These are phyloP conservation scores for Podospora australis DNA, from an alignment of 495 filamentous ascomycete species.

Conservation along the genomic window DNA sequence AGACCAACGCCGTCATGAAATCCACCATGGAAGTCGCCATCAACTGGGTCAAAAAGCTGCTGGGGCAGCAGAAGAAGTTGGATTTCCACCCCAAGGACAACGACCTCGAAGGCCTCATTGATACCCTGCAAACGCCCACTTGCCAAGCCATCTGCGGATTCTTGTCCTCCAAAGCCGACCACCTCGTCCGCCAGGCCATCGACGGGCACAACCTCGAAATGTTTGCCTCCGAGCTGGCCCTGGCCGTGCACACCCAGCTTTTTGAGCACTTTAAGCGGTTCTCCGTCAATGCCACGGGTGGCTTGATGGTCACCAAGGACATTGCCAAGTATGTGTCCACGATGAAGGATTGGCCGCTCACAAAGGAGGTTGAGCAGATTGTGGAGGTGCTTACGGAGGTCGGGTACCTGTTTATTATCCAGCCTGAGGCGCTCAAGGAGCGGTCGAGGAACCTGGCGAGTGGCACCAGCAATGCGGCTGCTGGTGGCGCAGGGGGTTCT, in stretches of 20 bases:
- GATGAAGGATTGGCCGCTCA: slow-evolving; percentile 70
- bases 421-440: slow-evolving; percentile 79
- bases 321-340: slow-evolving; percentile 83
- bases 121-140: slow-evolving; percentile 79
- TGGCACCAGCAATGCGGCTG: neutral
- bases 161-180: slow-evolving; percentile 54
- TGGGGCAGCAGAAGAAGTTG: slow-evolving; percentile 77
- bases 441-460: slow-evolving; percentile 53
- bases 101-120: slow-evolving; percentile 63
- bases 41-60: slow-evolving; percentile 67
- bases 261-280: slow-evolving; percentile 94
- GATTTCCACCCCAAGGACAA: slow-evolving; percentile 90
- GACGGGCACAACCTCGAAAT: slow-evolving; percentile 70
- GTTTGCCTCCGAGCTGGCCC: slow-evolving; percentile 78
- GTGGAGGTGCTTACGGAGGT: slow-evolving; percentile 88
- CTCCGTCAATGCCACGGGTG: slow-evolving; percentile 82
- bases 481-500: slow-evolving; percentile 4
- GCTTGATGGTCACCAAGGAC: slow-evolving; percentile 92
- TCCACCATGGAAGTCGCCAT: slow-evolving; percentile 77
- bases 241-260: slow-evolving; percentile 66
- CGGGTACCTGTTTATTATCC: slow-evolving; percentile 94
- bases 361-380: slow-evolving; percentile 60
- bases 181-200: slow-evolving; percentile 56
- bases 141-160: slow-evolving; percentile 75
- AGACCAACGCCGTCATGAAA: slow-evolving; percentile 79